Base-by-base conservation (phyloP, 2,329 filamentous ascomycete species). In the Zopfia rhizophila region DNA sequence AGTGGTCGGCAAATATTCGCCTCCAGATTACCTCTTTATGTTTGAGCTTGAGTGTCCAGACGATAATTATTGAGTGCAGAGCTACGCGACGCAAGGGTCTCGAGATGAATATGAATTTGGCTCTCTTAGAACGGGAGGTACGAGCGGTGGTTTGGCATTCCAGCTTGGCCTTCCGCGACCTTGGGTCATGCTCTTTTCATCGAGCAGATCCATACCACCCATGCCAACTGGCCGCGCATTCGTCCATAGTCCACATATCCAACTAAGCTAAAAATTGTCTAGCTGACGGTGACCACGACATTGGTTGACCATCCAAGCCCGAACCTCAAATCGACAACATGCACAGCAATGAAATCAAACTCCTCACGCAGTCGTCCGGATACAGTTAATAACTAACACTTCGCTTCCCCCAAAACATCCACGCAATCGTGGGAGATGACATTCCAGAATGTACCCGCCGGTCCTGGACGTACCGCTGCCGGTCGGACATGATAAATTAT, bases 191-290 rank as follows among this genome's bases (percentile, higher is more conserved):
- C n/a, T n/a, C n/a, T n/a, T n/a, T n/a, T n/a, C n/a, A n/a, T n/a
- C n/a, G n/a, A n/a, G n/a, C n/a, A n/a, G n/a, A n/a, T n/a, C n/a
- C n/a, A n/a, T n/a, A n/a, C n/a, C n/a, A n/a, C n/a, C 19, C 43
- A 30, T n/a, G 23, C 19, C 33, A 21, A 2, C 31, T 19, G 37
- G 44, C 23, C 14, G 41, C 18, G 8, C 23, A 31, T 13, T 12
- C 13, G 11, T 33, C 27, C 33, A n/a, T 35, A 37, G 18, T 13
- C 38, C 19, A 35, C 21, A 28, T 24, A 32, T 42, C 37, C 33
- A 25, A 31, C 33, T 36, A 28, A 28, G 39, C 48, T 48, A 24
- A 31, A 45, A 45, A 48, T 31, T 45, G 48, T n/a, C n/a, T n/a
- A n/a, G n/a, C n/a, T n/a, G n/a, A n/a, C n/a, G n/a, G n/a, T n/a